Conservation (phyloP, 768 basidiomycete genomes). For the Tulasnella sp. region DNA sequence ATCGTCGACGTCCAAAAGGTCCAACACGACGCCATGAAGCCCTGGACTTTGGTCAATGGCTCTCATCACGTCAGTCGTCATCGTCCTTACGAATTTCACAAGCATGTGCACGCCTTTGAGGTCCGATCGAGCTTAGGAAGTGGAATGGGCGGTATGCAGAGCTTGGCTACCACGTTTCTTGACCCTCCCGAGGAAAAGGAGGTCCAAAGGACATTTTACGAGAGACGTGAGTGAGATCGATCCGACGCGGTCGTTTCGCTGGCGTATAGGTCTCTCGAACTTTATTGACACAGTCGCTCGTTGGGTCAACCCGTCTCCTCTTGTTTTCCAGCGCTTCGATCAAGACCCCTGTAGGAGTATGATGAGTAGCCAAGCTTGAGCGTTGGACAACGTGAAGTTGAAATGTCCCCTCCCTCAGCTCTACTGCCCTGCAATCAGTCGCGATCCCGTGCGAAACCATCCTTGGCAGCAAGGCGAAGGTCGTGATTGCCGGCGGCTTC, state of each 20-base stretch:
- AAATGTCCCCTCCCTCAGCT: conserved; percentile 44
- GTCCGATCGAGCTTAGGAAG: conserved; percentile 91
- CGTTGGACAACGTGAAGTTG: not conserved
- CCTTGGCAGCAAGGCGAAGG: conserved; percentile 90
- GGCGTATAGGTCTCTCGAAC: conserved; percentile 35
- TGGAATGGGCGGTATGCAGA: conserved; percentile 94
- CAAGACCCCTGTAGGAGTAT: conserved; percentile 98
- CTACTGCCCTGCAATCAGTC: conserved; percentile 93
- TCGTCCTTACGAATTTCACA: conserved; percentile 95
- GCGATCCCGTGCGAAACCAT: conserved; percentile 98
- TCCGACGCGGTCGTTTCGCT: not conserved
- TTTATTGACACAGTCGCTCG: conserved; percentile 99
- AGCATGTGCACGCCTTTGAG: conserved; percentile 93
- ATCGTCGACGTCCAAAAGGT: conserved; percentile 94
- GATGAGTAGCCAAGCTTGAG: conserved; percentile 42
- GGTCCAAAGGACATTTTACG: conserved; percentile 97
- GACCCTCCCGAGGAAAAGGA: conserved; percentile 97
- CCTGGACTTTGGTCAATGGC: no score
- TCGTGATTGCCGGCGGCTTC: conserved; percentile 98
- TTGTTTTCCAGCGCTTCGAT: conserved; percentile 96
- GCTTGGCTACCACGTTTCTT: conserved; percentile 94
- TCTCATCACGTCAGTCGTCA: conserved; percentile 92
- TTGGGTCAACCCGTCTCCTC: conserved; percentile 91
- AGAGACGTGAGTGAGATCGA: conserved; percentile 71
- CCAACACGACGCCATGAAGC: conserved; percentile 89